Evolutionary conservation across 108 stramenopile species (phyloP).

Genomic region (Phaeodactylum tricornutum): DNA sequence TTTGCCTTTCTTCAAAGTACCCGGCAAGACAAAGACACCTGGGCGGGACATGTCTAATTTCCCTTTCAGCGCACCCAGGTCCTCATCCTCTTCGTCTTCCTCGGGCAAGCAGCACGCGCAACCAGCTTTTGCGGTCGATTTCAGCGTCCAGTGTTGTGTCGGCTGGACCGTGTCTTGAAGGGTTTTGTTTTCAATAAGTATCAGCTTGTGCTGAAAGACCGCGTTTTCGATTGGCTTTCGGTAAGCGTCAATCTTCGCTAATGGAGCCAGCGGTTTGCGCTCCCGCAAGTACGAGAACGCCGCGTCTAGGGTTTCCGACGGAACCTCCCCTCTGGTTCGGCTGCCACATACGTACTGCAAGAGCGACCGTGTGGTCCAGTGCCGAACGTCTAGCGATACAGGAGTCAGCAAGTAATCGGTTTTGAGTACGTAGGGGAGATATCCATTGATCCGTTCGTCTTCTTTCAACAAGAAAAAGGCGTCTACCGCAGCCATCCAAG

Average conservation of each 20-base stretch:
- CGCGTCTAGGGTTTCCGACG: slow-evolving; percentile 36
- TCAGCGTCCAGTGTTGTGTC: slow-evolving; percentile 31
- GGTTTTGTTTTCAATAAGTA: slow-evolving; percentile 77
- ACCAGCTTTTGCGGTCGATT: slow-evolving; percentile 14
- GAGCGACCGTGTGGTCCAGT: slow-evolving; percentile 51
- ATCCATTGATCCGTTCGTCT: slow-evolving; percentile 61
- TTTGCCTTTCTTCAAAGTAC: neutral
- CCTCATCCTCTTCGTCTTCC: slow-evolving; percentile 17
- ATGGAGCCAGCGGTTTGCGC: slow-evolving; percentile 6
- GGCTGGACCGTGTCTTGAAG: slow-evolving; percentile 71
- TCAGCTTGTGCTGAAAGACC: slow-evolving; percentile 67
- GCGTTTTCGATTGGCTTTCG: slow-evolving; percentile 50
- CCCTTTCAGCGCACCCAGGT: neutral
- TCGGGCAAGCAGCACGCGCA: slow-evolving; percentile 19
- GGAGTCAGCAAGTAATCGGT: slow-evolving; percentile 16
- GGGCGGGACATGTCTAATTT: neutral
- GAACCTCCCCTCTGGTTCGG: slow-evolving; percentile 32
- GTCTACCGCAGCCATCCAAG: slow-evolving; percentile 76
- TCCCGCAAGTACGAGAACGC: slow-evolving; percentile 37
- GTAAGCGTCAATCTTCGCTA: slow-evolving; percentile 17
- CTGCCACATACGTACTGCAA: slow-evolving; percentile 71
- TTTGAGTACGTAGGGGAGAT: slow-evolving; percentile 67
- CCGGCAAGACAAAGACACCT: neutral
- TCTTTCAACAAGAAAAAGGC: slow-evolving; percentile 61
- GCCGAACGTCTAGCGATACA: slow-evolving; percentile 35